These are phyloP conservation scores for Collybiopsis luxurians DNA, from an alignment of 768 basidiomycete genomes.

Conservation along the genomic window DNA sequence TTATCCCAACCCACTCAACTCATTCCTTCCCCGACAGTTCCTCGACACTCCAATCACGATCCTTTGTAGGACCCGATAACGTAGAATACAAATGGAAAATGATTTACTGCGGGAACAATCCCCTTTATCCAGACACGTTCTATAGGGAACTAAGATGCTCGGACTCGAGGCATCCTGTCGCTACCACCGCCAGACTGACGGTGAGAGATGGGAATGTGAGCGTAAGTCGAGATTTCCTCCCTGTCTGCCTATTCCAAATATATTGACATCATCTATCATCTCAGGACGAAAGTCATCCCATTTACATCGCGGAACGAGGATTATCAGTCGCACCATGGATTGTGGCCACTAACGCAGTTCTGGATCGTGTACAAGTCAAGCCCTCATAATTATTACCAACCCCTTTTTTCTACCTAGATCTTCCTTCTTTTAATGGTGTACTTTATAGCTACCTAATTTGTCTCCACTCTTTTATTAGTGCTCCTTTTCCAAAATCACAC, in stretches of 20 bases:
- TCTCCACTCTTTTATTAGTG: no score
- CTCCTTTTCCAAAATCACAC: no score
- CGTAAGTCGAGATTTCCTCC: neutral
- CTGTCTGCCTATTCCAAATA: neutral
- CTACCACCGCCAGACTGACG: conserved; percentile 12
- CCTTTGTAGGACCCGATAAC: conserved; percentile 12
- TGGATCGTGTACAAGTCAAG: neutral
- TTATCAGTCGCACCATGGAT: conserved; percentile 7
- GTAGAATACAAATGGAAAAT: conserved; percentile 15
- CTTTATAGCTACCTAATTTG: no score
- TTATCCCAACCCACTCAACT: no score
- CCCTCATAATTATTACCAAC: no score
- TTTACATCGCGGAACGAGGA: conserved; percentile 14
- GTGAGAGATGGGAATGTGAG: conserved; percentile 7
- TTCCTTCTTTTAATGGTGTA: no score
- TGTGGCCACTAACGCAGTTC: conserved; percentile 10
- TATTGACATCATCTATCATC: neutral
- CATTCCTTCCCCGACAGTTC: no score
- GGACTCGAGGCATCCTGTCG: conserved; percentile 9
- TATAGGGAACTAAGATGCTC: conserved; percentile 9
- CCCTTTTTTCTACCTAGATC: no score
- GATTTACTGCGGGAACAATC: conserved; percentile 9
- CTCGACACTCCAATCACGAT: neutral
- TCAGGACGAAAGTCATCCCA: conserved; percentile 12
- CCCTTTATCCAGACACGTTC: conserved; percentile 10